Percentiles rank a stretch among this genome's conserved stretches.
phyloP scores from a whole-genome alignment of 75 land plant genomes.

The Pinus taeda region DNA sequence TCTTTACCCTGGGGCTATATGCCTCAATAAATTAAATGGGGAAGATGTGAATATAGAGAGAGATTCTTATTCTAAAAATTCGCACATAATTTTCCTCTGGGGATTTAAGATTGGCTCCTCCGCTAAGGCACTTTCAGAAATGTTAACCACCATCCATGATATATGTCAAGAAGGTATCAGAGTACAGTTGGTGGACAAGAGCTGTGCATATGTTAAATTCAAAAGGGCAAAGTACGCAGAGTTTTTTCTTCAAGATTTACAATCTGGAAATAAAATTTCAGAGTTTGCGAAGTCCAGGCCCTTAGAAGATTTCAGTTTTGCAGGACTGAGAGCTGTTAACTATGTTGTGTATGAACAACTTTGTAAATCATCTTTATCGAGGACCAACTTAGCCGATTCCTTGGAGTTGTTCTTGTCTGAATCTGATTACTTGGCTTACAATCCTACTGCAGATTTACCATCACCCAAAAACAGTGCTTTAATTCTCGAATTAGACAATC shows the following conservation, averaged over 20 bases:
- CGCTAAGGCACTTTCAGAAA: conserved; percentile 18
- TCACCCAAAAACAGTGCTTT: background rate
- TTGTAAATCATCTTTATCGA: conserved; percentile 48
- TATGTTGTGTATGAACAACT: conserved; percentile 52
- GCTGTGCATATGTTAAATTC: conserved; percentile 61
- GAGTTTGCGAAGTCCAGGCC: conserved; percentile 4
- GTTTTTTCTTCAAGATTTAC: conserved; percentile 37
- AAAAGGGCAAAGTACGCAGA: conserved; percentile 23
- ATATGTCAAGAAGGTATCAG: conserved; percentile 38
- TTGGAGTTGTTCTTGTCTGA: conserved; percentile 16
- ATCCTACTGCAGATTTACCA: background rate
- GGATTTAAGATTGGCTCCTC: conserved; percentile 36
- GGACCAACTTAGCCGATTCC: conserved; percentile 43
- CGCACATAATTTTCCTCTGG: conserved; percentile 56
- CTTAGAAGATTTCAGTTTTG: conserved; percentile 22
- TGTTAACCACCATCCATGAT: conserved; percentile 18
- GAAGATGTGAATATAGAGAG: conserved; percentile 8
- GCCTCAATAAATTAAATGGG: conserved; percentile 12
- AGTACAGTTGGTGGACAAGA: conserved; percentile 51
- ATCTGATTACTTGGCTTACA: background rate
- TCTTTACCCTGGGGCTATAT: conserved; percentile 15
- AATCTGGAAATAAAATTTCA: conserved; percentile 3
- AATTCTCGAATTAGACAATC: background rate
- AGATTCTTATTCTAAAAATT: conserved; percentile 16
- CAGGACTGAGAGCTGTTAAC: conserved; percentile 50